Conservation (phyloP, 495 filamentous ascomycete genomes). For the Letharia columbiana region DNA sequence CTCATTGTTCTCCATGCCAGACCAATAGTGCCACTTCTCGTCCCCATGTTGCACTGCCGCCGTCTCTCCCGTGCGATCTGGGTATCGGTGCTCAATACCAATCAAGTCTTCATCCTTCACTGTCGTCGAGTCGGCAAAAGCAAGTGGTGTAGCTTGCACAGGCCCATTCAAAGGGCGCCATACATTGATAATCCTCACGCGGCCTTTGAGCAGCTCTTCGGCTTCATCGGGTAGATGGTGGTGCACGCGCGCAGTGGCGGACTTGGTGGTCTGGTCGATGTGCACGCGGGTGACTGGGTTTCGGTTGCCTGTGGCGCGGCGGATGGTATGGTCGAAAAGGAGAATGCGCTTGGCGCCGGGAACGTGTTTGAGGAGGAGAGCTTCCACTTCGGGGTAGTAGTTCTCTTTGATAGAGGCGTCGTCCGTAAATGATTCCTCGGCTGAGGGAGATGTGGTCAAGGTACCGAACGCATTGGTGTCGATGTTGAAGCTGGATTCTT, state of each 20-base stretch:
- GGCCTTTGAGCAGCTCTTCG: slow-evolving; percentile 45
- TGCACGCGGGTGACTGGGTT: slow-evolving; percentile 64
- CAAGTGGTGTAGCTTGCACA: slow-evolving; percentile 61
- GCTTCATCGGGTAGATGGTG: slow-evolving; percentile 55
- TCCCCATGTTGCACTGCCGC: slow-evolving; percentile 57
- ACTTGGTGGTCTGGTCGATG: slow-evolving; percentile 71
- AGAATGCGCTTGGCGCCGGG: slow-evolving; percentile 54
- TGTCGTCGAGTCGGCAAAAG: slow-evolving; percentile 54
- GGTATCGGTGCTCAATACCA: slow-evolving; percentile 66
- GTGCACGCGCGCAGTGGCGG: slow-evolving; percentile 54
- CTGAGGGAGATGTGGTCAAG: slow-evolving; percentile 38
- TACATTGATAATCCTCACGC: slow-evolving; percentile 80
- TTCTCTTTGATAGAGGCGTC: slow-evolving; percentile 52
- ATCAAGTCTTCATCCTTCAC: slow-evolving; percentile 58
- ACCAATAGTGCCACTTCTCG: slow-evolving; percentile 69
- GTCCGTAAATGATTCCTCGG: slow-evolving; percentile 48
- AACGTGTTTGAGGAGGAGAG: slow-evolving; percentile 51
- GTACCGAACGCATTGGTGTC: slow-evolving; percentile 67
- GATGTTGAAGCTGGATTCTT: slow-evolving; percentile 53
- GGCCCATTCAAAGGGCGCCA: slow-evolving; percentile 75
- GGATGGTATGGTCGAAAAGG: slow-evolving; percentile 89
- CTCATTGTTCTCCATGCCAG: slow-evolving; percentile 68
- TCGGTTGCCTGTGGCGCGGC: slow-evolving; percentile 49
- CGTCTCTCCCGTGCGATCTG: slow-evolving; percentile 63
- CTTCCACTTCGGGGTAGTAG: slow-evolving; percentile 80